Percentiles rank a stretch among this genome's conserved stretches.
Conservation (phyloP, 495 filamentous ascomycete genomes). For the Collariella sp. region DNA sequence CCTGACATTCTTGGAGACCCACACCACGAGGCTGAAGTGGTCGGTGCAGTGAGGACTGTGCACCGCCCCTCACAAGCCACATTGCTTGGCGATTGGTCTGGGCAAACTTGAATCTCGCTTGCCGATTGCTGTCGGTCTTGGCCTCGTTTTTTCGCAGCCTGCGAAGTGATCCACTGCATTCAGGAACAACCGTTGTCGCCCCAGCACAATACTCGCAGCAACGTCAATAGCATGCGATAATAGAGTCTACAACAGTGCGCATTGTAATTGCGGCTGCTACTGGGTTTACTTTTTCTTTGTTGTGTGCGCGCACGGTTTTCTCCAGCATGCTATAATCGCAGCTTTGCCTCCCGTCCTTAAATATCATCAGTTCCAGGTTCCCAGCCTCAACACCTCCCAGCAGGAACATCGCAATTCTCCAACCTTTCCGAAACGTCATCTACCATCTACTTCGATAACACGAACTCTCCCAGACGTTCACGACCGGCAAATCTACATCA, state of each 20-base stretch:
- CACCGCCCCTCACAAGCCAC: neutral
- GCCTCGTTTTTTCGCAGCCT: neutral
- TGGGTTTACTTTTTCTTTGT: neutral
- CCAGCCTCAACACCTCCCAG: neutral
- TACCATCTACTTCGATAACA: too few relatives aligned
- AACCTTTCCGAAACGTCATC: too few relatives aligned
- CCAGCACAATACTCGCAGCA: slow-evolving; percentile 4
- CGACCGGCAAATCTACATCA: neutral
- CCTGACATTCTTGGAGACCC: neutral
- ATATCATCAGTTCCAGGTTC: neutral
- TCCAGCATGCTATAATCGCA: slow-evolving; percentile 8
- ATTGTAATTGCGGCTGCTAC: neutral
- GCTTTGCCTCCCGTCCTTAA: neutral
- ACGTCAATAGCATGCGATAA: neutral
- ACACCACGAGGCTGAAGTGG: neutral
- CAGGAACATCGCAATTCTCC: too few relatives aligned
- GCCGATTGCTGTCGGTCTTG: too few relatives aligned
- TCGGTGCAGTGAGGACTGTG: neutral
- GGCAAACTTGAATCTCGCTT: neutral
- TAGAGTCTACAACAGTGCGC: too few relatives aligned
- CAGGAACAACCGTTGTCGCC: neutral
- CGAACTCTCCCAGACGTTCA: too few relatives aligned
- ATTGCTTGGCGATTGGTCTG: neutral
- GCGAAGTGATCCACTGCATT: neutral
- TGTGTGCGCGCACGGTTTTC: neutral